Evolutionary conservation across 148 eudicot species (phyloP).

Genomic region (Suaeda aralocaspica): DNA sequence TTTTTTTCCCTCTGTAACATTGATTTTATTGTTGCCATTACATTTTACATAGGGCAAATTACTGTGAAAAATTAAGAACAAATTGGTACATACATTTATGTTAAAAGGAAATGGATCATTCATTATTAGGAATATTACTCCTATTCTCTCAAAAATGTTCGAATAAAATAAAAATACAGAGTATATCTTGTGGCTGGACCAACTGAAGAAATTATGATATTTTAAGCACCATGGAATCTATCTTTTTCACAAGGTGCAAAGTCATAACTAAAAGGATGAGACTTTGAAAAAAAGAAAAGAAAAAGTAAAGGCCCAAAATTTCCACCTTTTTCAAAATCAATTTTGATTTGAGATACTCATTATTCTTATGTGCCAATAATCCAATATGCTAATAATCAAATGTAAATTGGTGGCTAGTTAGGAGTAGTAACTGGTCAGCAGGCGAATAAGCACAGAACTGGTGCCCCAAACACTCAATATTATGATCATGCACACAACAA

Average conservation of each 20-base stretch:
- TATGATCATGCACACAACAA: no score
- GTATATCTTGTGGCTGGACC: no score
- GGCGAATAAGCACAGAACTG: no score
- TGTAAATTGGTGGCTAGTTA: no score
- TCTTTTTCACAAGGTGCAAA: neutral
- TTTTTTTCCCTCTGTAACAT: neutral
- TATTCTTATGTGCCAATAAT: neutral
- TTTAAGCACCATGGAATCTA: no score
- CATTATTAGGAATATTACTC: no score
- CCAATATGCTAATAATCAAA: no score
- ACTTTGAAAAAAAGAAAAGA: neutral
- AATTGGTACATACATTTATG: neutral
- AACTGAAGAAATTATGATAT: no score
- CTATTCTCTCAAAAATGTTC: no score
- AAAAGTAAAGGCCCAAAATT: neutral
- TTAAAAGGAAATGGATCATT: neutral
- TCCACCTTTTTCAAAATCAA: neutral
- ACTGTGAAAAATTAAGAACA: neutral
- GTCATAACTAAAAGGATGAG: neutral
- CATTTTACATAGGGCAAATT: neutral
- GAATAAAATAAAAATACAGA: no score
- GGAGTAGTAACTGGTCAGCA: no score
- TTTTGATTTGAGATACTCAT: neutral
- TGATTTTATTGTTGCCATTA: conserved; percentile 5
- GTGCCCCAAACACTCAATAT: no score